Conservation (phyloP, 306 rosid species). For the Carpinus viminea region DNA sequence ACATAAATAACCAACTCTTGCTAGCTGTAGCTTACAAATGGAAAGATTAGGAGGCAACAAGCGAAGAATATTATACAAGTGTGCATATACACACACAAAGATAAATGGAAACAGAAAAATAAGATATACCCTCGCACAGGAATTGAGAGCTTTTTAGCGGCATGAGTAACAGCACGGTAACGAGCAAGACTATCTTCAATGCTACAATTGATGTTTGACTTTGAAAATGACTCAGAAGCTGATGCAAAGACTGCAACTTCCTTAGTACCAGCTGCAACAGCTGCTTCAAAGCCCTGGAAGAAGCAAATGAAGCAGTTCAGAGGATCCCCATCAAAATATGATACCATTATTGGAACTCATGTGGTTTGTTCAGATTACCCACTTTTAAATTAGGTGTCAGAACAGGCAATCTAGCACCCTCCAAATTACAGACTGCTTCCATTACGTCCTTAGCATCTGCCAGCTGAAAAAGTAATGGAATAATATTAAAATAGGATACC, state of each 20-base stretch:
- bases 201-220: conserved; percentile 84
- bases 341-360: neutral
- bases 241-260: conserved; percentile 87
- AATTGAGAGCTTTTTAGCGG: conserved; percentile 72
- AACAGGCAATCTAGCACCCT: conserved; percentile 75
- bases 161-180: conserved; percentile 65
- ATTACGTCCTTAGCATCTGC: conserved; percentile 89
- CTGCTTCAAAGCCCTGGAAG: conserved; percentile 81
- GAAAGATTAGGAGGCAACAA: neutral
- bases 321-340: conserved; percentile 5
- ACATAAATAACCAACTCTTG: neutral
- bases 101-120: conserved; percentile 8
- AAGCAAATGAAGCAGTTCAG: conserved; percentile 25
- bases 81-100: neutral
- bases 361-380: conserved; percentile 10
- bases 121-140: conserved; percentile 83
- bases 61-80: neutral
- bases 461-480: conserved; percentile 44
- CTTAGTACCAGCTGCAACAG: conserved; percentile 85
- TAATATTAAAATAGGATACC: conserved; percentile 6
- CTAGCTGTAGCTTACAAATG: neutral
- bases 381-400: conserved; percentile 86
- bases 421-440: conserved; percentile 59
- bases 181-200: conserved; percentile 81
- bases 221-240: conserved; percentile 91